A percentile compares a stretch with the other conserved stretches of the same genome.
Conservation (phyloP, 129 eudicot species). For the Lactuca saligna region DNA sequence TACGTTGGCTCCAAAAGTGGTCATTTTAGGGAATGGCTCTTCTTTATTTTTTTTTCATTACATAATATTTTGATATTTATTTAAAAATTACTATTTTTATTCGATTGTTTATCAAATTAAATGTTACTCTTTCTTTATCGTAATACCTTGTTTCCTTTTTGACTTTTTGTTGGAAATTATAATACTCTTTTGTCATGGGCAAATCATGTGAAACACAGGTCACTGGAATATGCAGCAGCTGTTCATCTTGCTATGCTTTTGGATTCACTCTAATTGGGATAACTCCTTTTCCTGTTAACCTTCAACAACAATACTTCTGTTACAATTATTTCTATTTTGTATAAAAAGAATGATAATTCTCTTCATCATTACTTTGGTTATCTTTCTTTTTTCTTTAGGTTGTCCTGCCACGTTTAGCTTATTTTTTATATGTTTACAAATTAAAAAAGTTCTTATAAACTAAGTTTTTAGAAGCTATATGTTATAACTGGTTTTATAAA, state of each 20-base stretch:
- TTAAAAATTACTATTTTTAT: not conserved
- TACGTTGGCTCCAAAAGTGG: too few species aligned
- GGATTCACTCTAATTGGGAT: slow-evolving; percentile 18
- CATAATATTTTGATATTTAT: too few species aligned
- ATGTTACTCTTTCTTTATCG: slow-evolving; percentile 1
- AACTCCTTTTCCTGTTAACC: slow-evolving; percentile 14
- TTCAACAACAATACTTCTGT: slow-evolving; percentile 5
- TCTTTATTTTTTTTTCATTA: too few species aligned
- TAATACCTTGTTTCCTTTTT: slow-evolving; percentile 19
- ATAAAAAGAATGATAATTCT: not conserved
- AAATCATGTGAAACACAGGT: slow-evolving; percentile 37
- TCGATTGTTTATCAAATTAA: not conserved
- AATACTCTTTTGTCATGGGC: slow-evolving; percentile 34
- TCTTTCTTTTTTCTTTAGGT: not conserved
- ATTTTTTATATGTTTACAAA: too few species aligned
- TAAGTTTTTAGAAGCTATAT: too few species aligned
- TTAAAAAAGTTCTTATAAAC: too few species aligned
- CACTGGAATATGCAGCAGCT: slow-evolving; percentile 22
- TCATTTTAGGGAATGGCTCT: too few species aligned
- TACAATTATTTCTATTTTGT: not conserved
- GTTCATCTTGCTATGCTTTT: slow-evolving; percentile 20
- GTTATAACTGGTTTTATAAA: too few species aligned
- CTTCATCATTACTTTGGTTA: not conserved
- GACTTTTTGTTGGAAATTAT: slow-evolving; percentile 33
- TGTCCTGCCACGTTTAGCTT: not conserved